Evolutionary conservation across 768 basidiomycete species (phyloP).

Genomic region (Hortiboletus flavorubellus): DNA sequence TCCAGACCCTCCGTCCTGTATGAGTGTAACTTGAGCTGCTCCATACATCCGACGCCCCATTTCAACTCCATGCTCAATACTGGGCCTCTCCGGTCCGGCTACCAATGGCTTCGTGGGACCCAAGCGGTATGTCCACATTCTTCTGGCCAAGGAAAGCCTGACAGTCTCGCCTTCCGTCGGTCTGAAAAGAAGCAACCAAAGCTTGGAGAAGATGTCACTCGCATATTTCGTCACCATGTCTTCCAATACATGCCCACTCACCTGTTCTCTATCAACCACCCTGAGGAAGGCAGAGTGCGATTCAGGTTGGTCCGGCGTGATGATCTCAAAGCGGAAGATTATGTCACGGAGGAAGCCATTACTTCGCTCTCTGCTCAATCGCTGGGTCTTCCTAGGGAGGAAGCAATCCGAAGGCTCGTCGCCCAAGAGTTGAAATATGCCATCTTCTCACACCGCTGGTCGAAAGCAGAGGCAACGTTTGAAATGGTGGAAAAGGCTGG

Average conservation of each 20-base stretch:
- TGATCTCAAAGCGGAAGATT: neutral
- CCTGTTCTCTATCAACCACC: neutral
- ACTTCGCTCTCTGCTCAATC: neutral
- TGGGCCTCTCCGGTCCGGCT: neutral
- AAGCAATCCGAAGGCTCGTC: neutral
- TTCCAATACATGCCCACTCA: neutral
- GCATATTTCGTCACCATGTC: neutral
- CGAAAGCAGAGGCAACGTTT: neutral
- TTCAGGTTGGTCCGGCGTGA: neutral
- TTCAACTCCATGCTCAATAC: neutral
- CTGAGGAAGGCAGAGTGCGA: neutral
- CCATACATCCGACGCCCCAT: neutral
- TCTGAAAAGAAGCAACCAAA: neutral
- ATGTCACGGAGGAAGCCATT: neutral
- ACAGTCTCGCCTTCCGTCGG: neutral
- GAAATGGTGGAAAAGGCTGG: neutral
- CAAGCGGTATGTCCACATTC: neutral
- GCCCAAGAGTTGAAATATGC: neutral
- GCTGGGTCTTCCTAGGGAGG: neutral
- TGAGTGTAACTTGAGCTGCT: neutral
- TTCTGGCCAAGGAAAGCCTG: neutral
- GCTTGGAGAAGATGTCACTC: neutral
- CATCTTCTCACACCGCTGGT: conserved; percentile 4
- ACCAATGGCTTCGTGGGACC: neutral
- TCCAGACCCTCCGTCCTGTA: no score